Base-by-base conservation (phyloP, 2,329 filamentous ascomycete genomes). In the Ceratocystis huliohia region DNA sequence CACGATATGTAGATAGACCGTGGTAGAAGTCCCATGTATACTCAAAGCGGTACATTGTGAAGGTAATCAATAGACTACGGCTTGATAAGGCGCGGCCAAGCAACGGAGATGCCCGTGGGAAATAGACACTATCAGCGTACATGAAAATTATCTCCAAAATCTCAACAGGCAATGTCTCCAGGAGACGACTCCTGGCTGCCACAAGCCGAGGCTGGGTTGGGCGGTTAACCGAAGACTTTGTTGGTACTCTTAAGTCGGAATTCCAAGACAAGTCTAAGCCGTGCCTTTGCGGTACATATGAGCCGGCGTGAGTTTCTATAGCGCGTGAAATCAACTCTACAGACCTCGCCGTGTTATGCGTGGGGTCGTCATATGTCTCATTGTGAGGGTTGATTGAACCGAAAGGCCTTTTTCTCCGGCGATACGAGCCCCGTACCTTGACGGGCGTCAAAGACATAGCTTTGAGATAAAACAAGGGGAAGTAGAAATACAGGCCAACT, bases 81-180 rank as follows among this genome's bases (percentile, higher is more conserved):
- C 61, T 57, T 7, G 81, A 83, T 15, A 85, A 76, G 57, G 78
- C 75, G 30, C 73, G 71, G 28, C 80, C 79, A 37, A 85, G 73
- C 41, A 75, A 72, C 10, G 72, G 77, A 64, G 76, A 79, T 62
- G 77, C 74, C 4, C 74, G 75, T 0, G 81, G 76, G 0, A 85
- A 74, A 63, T 78, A 75, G 61, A 80, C 68, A 69, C 82, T 83
- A 68, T 73, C 71, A 62, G 81, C 82, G 64, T 79, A 73, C 69
- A 81, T 72, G 65, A 83, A 78, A 61, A 85, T 82, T 41, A 69
- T 74, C 70, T 84, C 80, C 13, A 84, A 75, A 28, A 84, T 74
- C 71, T 84, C 82, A 5, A 78, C 71, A 0, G 82, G 82, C 7
- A 84, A 73, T 37, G 70, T 70, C 63, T 76, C 72, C 25, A 77